Evolutionary conservation across 768 basidiomycete species (phyloP), one percentile per base, ranked within the genome.

Genomic region (Holtermannia corniformis): DNA sequence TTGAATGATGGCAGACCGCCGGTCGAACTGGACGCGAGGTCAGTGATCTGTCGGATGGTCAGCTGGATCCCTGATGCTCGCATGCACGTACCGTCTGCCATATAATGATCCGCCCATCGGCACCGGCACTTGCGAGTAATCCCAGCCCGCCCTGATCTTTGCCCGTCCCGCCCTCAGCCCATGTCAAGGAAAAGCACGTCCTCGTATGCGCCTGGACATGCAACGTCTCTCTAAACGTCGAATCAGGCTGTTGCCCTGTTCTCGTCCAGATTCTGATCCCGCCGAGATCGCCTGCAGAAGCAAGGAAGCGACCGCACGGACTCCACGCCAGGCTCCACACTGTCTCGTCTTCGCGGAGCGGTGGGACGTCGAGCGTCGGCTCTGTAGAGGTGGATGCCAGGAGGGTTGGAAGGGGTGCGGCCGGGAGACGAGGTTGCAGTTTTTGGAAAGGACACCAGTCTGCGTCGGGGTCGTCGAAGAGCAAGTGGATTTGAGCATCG

Each of bases 401-500:
- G 1, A 58, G 53, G 21, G 62, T 23, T 12, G 56, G 48, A 16
- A 68, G 49, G n/a, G 58, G 49, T 16, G 53, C 19, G 37, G 60
- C 43, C 21, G 62, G 64, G 14, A 70, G 53, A 48, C 57, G 59
- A 3, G 70, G 60, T 28, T 71, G 56, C 2, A 96, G 77, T 1
- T 90, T 92, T 53, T 81, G 71, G 58, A 90, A 85, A 64, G 84
- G 85, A 62, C 80, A 87, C 90, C 95, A 97, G 70, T 99, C 95
- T 56, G 93, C 88, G 23, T 81, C 81, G 0, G 89, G 89, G 68
- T 96, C 92, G 63, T 97, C 91, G 50, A 86, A 74, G 72, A 92
- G 91, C 24, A 99, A 80, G 56, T 87, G 89, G 70, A 99, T 85
- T 1, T 86, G 89, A 61, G 96, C 92, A 67, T 99, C 95, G 74